Percentiles rank a stretch among this genome's conserved stretches.
Evolutionary conservation across 495 filamentous ascomycete genomes (phyloP).

Genomic region (Penicillium nucicola): DNA sequence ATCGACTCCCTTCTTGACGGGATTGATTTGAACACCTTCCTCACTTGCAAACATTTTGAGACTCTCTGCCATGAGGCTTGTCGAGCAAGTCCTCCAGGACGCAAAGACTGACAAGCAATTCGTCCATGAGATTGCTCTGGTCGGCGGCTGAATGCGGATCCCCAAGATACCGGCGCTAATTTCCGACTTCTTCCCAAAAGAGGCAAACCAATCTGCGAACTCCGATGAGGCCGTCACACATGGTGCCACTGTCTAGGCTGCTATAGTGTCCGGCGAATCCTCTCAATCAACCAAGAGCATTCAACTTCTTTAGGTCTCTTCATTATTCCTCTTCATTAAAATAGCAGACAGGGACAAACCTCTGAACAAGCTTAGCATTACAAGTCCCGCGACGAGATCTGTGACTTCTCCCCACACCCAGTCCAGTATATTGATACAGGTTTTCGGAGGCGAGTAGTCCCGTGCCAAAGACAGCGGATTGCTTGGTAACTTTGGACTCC

Average conservation of each 20-base stretch:
- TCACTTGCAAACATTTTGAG: constrained; percentile 99
- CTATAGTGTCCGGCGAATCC: constrained; percentile 95
- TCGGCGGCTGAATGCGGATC: constrained; percentile 99
- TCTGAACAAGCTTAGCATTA: constrained; percentile 98
- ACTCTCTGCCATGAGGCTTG: constrained; percentile 98
- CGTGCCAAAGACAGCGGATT: constrained; percentile 99
- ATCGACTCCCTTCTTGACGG: constrained; percentile 98
- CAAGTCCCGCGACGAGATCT: constrained; percentile 98
- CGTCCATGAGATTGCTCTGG: constrained; percentile 96
- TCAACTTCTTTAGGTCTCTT: constrained; percentile 92
- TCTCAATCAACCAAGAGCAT: constrained; percentile 94
- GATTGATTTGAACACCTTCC: constrained; percentile 96
- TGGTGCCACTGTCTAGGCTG: constrained; percentile 97
- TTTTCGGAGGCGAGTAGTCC: constrained; percentile 98
- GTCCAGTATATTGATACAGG: constrained; percentile 98
- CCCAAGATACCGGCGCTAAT: constrained; percentile 98
- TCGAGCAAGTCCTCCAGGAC: constrained; percentile 97
- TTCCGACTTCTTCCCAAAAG: constrained; percentile 99
- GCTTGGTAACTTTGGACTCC: constrained; percentile 98
- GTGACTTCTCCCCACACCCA: constrained; percentile 99
- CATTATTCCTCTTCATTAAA: constrained; percentile 97
- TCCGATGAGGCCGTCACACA: constrained; percentile 99
- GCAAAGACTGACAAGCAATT: constrained; percentile 89
- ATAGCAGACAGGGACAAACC: constrained; percentile 99
- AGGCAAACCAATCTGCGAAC: constrained; percentile 99